These are phyloP conservation scores for Suhomyces tanzawaensis DNA, from an alignment of 805 yeast species.

Conservation along the genomic window DNA sequence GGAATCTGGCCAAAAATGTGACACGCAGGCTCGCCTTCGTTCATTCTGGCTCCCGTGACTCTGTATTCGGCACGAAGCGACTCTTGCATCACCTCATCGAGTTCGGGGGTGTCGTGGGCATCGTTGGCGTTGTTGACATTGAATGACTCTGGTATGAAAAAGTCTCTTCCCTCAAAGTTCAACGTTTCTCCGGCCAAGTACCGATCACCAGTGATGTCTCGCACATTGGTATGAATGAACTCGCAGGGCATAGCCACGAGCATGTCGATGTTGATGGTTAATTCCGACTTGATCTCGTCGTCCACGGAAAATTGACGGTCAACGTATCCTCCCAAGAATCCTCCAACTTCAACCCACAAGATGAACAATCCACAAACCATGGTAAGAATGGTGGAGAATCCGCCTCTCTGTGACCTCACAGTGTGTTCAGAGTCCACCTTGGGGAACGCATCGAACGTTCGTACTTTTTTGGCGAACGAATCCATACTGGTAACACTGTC, in stretches of 20 bases:
- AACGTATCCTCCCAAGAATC: slow-evolving; percentile 76
- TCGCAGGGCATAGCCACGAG: slow-evolving; percentile 84
- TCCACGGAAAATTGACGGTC: slow-evolving; percentile 80
- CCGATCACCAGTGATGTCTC: slow-evolving; percentile 75
- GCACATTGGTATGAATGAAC: slow-evolving; percentile 67
- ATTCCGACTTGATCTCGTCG: slow-evolving; percentile 49
- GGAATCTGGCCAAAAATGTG: slow-evolving; percentile 80
- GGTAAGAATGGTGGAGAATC: slow-evolving; percentile 65
- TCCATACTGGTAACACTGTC: slow-evolving; percentile 26
- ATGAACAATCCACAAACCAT: slow-evolving; percentile 61
- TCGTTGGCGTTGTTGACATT: slow-evolving; percentile 45
- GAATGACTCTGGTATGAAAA: slow-evolving; percentile 52
- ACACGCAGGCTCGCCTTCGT: slow-evolving; percentile 73
- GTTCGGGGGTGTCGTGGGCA: slow-evolving; percentile 54
- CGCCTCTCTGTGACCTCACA: slow-evolving; percentile 75
- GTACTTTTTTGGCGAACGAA: slow-evolving; percentile 35
- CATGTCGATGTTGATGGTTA: slow-evolving; percentile 75
- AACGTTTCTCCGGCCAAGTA: slow-evolving; percentile 75
- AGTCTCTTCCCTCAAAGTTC: slow-evolving; percentile 62
- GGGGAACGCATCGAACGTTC: slow-evolving; percentile 47
- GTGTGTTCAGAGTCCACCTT: slow-evolving; percentile 53
- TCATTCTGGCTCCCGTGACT: slow-evolving; percentile 36
- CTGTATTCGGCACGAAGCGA: slow-evolving; percentile 65
- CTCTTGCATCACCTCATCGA: slow-evolving; percentile 65
- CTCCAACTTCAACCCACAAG: slow-evolving; percentile 82